Conservation (phyloP, 805 yeast genomes). For the Vanderwaltozyma verrucispora region DNA sequence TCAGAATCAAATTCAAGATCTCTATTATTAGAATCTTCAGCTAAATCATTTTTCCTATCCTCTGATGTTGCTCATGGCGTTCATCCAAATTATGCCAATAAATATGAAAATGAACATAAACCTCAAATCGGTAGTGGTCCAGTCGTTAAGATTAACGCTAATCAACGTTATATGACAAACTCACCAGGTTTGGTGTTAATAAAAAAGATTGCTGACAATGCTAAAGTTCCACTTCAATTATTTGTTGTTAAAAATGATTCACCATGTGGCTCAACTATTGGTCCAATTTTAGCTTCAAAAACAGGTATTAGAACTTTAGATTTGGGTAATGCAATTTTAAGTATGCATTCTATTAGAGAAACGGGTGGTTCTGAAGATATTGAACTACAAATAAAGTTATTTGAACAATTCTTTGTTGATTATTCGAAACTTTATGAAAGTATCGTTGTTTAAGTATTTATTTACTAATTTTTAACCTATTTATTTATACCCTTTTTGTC, state of each 20-base stretch:
- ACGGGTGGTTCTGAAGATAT: conserved; percentile 78
- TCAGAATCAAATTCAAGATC: conserved; percentile 25
- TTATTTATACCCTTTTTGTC: too few relatives aligned
- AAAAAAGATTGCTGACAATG: conserved; percentile 56
- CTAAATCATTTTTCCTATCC: conserved; percentile 78
- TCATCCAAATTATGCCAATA: conserved; percentile 78
- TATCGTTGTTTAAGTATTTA: conserved; percentile 32
- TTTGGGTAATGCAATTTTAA: conserved; percentile 81
- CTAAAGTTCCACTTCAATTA: conserved; percentile 74
- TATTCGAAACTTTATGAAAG: conserved; percentile 29
- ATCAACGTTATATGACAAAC: conserved; percentile 91
- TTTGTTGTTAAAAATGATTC: conserved; percentile 91
- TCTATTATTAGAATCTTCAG: conserved; percentile 43
- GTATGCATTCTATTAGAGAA: conserved; percentile 92
- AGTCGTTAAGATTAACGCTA: conserved; percentile 86
- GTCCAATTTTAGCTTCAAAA: conserved; percentile 83
- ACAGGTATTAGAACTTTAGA: conserved; percentile 83
- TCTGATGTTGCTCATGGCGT: conserved; percentile 97
- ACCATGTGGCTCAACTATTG: conserved; percentile 94
- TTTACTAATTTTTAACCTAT: too few relatives aligned
- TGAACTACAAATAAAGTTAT: conserved; percentile 48
- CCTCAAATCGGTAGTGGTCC: conserved; percentile 86
- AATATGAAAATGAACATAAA: conserved; percentile 67
- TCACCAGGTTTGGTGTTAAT: conserved; percentile 77
- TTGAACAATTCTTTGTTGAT: conserved; percentile 48